Conservation (phyloP, 2,329 filamentous ascomycete genomes). For the Hypoxylon sp. region DNA sequence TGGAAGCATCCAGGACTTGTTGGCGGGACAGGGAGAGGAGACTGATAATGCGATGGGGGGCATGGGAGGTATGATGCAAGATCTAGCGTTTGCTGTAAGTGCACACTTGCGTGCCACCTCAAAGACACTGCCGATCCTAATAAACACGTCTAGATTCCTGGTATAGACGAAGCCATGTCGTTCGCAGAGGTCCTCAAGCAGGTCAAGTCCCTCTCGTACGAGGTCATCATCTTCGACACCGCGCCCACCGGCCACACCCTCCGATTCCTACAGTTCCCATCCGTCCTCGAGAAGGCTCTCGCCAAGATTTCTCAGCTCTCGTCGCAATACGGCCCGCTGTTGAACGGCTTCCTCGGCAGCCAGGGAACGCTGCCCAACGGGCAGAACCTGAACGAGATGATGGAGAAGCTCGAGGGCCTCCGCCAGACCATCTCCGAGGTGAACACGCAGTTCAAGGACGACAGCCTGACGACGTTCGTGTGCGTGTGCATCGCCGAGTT, state of each 20-base stretch:
- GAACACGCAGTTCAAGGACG: constrained; percentile 98
- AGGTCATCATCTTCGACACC: constrained; percentile 99
- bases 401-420: constrained; percentile 93
- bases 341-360: constrained; percentile 90
- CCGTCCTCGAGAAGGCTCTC: constrained; percentile 97
- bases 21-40: constrained; percentile 81
- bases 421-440: constrained; percentile 95
- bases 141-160: constrained; percentile 79
- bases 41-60: constrained; percentile 66
- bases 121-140: constrained; percentile 24
- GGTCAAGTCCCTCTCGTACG: constrained; percentile 98
- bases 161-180: constrained; percentile 99
- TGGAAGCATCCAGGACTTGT: constrained; percentile 94
- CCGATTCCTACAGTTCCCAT: constrained; percentile 97
- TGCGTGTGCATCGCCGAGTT: constrained; percentile 99
- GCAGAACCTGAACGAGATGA: constrained; percentile 91
- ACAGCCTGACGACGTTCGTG: constrained; percentile 94
- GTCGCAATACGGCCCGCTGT: constrained; percentile 92
- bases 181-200: constrained; percentile 99
- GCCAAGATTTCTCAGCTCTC: constrained; percentile 96
- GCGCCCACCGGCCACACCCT: constrained; percentile 98
- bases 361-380: constrained; percentile 84
- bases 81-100: constrained; percentile 91
- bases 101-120: background rate
- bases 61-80: constrained; percentile 98